A percentile compares a stretch with the other conserved stretches of the same genome.
These are phyloP conservation scores for Plasmodium cynomolgi DNA, from an alignment of 169 alveolate genomes.

Conservation along the genomic window DNA sequence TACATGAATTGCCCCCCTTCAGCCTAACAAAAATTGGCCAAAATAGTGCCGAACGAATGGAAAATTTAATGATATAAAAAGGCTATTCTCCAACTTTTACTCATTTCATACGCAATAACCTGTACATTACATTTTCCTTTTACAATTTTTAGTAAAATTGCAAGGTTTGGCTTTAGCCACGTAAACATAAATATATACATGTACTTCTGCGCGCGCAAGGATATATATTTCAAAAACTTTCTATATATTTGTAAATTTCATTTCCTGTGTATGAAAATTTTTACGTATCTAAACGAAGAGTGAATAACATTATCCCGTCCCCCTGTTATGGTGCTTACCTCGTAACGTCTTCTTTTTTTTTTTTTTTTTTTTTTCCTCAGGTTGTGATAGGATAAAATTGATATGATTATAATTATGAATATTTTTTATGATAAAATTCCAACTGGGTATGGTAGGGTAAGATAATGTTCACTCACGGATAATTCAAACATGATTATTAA, in stretches of 20 bases:
- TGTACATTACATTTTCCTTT: not conserved
- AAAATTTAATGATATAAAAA: not conserved
- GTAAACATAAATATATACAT: not conserved
- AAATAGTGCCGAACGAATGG: not conserved
- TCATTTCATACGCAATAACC: not conserved
- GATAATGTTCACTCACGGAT: not conserved
- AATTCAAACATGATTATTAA: not conserved
- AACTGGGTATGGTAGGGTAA: not conserved
- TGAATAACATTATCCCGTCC: not conserved
- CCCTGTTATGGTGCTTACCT: not conserved
- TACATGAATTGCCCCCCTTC: not conserved
- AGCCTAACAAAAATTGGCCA: not conserved
- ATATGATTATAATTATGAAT: not conserved
- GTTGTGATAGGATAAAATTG: not conserved
- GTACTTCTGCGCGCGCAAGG: not conserved
- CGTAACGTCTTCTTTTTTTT: not conserved
- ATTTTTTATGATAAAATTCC: not conserved
- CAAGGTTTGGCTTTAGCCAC: not conserved
- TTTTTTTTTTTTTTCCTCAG: not conserved
- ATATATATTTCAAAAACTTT: not conserved
- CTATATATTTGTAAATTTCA: not conserved
- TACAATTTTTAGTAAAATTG: not conserved
- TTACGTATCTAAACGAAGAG: not conserved
- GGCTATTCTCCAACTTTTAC: not conserved
- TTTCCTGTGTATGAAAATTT: not conserved